Percentiles rank a stretch among this genome's conserved stretches.
Conservation (phyloP, 148 eudicot species). For the Chenopodium album region DNA sequence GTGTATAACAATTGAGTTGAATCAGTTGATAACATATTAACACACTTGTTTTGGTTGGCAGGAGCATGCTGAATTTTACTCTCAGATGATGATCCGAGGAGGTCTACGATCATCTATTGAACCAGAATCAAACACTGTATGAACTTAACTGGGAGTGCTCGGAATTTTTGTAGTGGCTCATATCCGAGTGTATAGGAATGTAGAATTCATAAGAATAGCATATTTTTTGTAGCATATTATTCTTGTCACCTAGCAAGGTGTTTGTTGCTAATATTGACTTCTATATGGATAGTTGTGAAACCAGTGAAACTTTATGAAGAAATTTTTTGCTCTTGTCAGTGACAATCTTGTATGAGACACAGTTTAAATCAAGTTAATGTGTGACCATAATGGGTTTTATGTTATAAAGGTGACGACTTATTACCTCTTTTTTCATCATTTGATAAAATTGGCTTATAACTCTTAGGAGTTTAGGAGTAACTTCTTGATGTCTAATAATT, state of each 20-base stretch:
- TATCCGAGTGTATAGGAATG: constrained; percentile 16
- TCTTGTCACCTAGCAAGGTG: background rate
- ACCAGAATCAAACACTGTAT: constrained; percentile 39
- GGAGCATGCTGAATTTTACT: constrained; percentile 50
- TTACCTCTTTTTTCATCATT: too few species aligned
- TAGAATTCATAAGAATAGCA: background rate
- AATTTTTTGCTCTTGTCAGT: background rate
- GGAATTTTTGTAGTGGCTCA: constrained; percentile 20
- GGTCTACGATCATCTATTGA: constrained; percentile 42
- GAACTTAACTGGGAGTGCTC: constrained; percentile 1
- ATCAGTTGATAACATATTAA: background rate
- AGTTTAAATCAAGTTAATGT: background rate
- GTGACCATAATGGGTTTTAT: background rate
- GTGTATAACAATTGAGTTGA: background rate
- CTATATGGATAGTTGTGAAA: background rate
- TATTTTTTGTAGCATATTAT: constrained; percentile 28
- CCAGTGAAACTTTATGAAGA: background rate
- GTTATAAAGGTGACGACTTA: too few species aligned
- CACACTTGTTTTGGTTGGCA: constrained; percentile 24
- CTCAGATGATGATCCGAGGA: constrained; percentile 41
- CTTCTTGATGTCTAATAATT: too few species aligned
- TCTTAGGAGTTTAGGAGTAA: too few species aligned
- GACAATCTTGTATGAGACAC: background rate
- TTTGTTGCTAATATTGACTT: background rate
- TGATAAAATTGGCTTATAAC: too few species aligned